Evolutionary conservation across 176 grass and related monocot genomes (phyloP).

Genomic region (Pontederia paniculata): DNA sequence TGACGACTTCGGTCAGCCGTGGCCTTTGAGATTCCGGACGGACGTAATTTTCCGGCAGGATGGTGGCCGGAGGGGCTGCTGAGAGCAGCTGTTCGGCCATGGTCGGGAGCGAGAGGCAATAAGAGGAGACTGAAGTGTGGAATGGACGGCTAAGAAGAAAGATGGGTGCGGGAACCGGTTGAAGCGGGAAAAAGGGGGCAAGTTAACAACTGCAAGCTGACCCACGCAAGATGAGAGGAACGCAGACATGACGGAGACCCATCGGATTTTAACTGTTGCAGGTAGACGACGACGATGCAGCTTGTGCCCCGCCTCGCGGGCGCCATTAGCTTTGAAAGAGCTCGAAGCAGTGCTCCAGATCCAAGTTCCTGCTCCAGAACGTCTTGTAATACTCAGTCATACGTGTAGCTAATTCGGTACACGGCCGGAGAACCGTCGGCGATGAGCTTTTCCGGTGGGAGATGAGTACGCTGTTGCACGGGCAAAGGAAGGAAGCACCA

Average conservation of each 20-base stretch:
- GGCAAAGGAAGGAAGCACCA: slow-evolving; percentile 81
- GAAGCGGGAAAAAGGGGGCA: background rate
- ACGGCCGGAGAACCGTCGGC: slow-evolving; percentile 30
- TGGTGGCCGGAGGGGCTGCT: no score
- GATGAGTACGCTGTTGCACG: slow-evolving; percentile 43
- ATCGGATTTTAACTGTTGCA: no score
- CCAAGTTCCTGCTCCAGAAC: slow-evolving; percentile 72
- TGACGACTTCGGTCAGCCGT: slow-evolving; percentile 2
- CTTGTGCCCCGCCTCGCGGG: no score
- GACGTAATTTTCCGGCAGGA: slow-evolving; percentile 2
- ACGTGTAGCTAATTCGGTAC: slow-evolving; percentile 68
- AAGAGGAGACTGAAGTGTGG: background rate
- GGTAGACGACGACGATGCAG: no score
- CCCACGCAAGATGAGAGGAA: no score
- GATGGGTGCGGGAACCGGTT: background rate
- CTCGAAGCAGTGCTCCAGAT: slow-evolving; percentile 63
- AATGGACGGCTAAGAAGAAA: background rate
- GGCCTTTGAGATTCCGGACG: slow-evolving; percentile 4
- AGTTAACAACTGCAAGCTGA: no score
- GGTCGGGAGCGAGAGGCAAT: background rate
- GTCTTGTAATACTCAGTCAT: slow-evolving; percentile 53
- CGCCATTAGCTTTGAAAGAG: slow-evolving; percentile 29
- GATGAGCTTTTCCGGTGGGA: slow-evolving; percentile 36
- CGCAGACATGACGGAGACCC: no score
- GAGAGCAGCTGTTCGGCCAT: slow-evolving; percentile 6